phyloP scores from a whole-genome alignment of 148 eudicot species.

The Rhododendron henanense region DNA sequence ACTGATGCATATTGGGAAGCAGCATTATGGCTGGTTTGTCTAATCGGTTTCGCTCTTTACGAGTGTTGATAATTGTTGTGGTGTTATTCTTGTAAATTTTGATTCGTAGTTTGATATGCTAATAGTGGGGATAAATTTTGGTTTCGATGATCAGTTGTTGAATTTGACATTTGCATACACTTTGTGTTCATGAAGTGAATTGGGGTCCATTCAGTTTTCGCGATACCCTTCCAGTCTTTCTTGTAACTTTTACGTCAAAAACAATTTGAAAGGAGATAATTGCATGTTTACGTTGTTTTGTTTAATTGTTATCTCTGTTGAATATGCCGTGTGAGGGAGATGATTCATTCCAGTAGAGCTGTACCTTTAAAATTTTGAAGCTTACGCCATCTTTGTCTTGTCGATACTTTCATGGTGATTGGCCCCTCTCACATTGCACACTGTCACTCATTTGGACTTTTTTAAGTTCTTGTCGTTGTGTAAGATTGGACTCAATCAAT shows the following conservation, averaged over 20 bases:
- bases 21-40: conserved; percentile 17
- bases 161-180: neutral
- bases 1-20: conserved; percentile 12
- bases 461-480: too few relatives aligned
- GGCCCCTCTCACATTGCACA: neutral
- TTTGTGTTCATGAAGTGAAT: neutral
- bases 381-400: neutral
- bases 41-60: neutral
- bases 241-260: neutral
- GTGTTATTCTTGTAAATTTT: neutral
- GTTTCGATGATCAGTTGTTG: conserved; percentile 2
- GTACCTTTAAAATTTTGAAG: neutral
- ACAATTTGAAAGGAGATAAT: neutral
- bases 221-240: neutral
- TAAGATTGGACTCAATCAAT: neutral
- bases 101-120: conserved; percentile 6
- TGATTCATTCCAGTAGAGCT: neutral
- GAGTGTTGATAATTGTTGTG: neutral
- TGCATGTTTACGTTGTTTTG: neutral
- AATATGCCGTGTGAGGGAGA: neutral
- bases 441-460: neutral
- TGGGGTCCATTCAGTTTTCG: neutral
- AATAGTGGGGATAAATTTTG: neutral
- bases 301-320: neutral
- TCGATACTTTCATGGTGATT: neutral